phyloP scores from a whole-genome alignment of 2,329 filamentous ascomycete genomes.

The Sclerotinia minor region DNA sequence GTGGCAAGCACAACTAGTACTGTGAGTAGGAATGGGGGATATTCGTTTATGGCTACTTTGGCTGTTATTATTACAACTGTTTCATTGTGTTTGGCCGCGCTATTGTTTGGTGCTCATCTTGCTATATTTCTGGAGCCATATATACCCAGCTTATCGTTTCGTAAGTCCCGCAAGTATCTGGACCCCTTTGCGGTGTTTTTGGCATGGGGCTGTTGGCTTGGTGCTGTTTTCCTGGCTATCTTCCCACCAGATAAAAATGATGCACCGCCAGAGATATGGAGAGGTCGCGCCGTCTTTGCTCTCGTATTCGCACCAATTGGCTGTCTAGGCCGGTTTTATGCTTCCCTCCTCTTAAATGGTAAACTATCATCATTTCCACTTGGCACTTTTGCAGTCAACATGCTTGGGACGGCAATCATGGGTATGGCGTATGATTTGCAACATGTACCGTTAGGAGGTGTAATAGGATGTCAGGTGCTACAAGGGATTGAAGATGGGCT shows the following conservation, averaged over 20 bases:
- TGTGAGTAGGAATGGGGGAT: conserved; percentile 64
- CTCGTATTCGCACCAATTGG: conserved; percentile 82
- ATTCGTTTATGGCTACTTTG: conserved; percentile 79
- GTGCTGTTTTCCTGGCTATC: conserved; percentile 68
- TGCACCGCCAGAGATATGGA: conserved; percentile 61
- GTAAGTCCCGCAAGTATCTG: conserved; percentile 57
- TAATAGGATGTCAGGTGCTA: conserved; percentile 66
- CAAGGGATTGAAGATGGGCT: conserved; percentile 68
- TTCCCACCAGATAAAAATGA: conserved; percentile 63
- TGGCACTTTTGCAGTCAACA: conserved; percentile 82
- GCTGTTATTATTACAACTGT: conserved; percentile 74
- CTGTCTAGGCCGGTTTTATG: conserved; percentile 73
- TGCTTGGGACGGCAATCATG: conserved; percentile 72
- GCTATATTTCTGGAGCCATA: conserved; percentile 61
- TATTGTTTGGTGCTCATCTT: conserved; percentile 73
- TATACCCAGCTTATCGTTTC: conserved; percentile 61
- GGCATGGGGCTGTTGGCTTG: conserved; percentile 75
- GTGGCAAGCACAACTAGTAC: conserved; percentile 42
- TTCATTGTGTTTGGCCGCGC: conserved; percentile 65
- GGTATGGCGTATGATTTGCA: conserved; percentile 79
- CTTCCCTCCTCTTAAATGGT: conserved; percentile 69
- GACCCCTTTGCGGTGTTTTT: conserved; percentile 66
- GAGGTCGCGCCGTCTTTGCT: conserved; percentile 71
- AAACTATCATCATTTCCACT: conserved; percentile 69
- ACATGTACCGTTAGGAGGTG: conserved; percentile 57